phyloP scores from a whole-genome alignment of 768 basidiomycete genomes.

The Amanita fuliginea region DNA sequence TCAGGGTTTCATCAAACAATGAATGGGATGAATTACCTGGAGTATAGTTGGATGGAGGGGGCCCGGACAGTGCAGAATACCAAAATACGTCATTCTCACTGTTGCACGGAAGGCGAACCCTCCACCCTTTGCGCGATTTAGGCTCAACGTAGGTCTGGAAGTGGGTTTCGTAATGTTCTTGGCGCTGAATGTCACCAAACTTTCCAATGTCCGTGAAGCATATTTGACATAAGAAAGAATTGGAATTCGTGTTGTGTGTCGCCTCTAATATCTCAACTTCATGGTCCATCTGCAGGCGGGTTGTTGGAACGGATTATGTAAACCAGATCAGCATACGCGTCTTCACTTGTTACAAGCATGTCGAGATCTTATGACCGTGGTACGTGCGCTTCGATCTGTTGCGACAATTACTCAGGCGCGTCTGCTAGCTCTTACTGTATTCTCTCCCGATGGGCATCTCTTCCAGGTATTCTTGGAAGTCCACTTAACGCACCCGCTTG shows the following conservation, averaged over 20 bases:
- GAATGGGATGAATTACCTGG: conserved; percentile 34
- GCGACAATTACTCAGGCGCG: not conserved
- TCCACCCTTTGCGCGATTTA: conserved; percentile 2
- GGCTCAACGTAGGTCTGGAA: conserved; percentile 11
- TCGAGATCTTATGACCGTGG: conserved; percentile 98
- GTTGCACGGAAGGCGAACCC: conserved; percentile 4
- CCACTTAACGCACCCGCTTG: conserved; percentile 5
- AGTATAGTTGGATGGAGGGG: conserved; percentile 44
- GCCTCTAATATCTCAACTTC: conserved; percentile 11
- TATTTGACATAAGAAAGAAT: conserved; percentile 3
- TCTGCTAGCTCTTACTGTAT: conserved; percentile 80
- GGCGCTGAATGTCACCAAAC: conserved; percentile 26
- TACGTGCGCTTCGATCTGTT: conserved; percentile 19
- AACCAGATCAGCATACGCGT: conserved; percentile 8
- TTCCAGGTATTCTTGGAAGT: conserved; percentile 64
- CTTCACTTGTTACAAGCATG: too few species aligned
- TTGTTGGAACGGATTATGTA: not conserved
- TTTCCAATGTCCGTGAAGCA: conserved; percentile 33
- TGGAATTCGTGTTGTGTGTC: conserved; percentile 26
- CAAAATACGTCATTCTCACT: conserved; percentile 49
- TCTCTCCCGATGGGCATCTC: conserved; percentile 97
- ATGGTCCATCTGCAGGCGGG: conserved; percentile 9
- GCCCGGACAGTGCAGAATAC: conserved; percentile 32
- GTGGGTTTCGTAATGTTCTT: conserved; percentile 49
- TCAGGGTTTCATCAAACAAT: not conserved